Conservation (phyloP, 306 rosid species). For the Pueraria montana region DNA sequence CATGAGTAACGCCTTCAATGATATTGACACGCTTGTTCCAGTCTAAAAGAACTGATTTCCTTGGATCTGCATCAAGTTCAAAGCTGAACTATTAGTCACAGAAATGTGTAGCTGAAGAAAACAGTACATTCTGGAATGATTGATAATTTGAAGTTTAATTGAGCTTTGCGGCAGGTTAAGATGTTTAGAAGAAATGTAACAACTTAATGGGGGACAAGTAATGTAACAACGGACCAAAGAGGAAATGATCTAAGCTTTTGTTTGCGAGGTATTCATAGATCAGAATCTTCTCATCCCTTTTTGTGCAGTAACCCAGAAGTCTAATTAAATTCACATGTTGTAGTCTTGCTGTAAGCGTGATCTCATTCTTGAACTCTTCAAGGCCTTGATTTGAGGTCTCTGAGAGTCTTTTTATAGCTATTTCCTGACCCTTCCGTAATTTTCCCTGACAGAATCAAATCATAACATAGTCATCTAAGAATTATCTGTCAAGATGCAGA, state of each 20-base stretch:
- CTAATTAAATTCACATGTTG: constrained; percentile 71
- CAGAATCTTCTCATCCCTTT: constrained; percentile 61
- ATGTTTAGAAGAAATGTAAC: constrained; percentile 1
- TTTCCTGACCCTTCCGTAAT: constrained; percentile 56
- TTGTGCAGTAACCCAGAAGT: constrained; percentile 60
- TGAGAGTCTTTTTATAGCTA: constrained; percentile 67
- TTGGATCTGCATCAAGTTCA: constrained; percentile 59
- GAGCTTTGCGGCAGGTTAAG: constrained; percentile 5
- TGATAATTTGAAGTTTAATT: constrained; percentile 17
- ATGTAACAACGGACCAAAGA: constrained; percentile 53
- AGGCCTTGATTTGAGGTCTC: constrained; percentile 61
- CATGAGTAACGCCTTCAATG: constrained; percentile 76
- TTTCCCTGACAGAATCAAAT: constrained; percentile 54
- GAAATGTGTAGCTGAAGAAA: neutral
- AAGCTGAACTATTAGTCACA: constrained; percentile 23
- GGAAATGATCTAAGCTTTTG: constrained; percentile 64
- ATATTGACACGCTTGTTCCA: constrained; percentile 63
- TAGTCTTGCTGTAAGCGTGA: constrained; percentile 58
- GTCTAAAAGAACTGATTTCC: constrained; percentile 49
- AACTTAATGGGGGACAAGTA: constrained; percentile 10
- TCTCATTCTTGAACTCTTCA: constrained; percentile 62
- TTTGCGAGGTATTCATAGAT: constrained; percentile 65
- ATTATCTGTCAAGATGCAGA: neutral
- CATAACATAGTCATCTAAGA: constrained; percentile 7
- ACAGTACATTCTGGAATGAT: neutral